Evolutionary conservation across 2,329 filamentous ascomycete species (phyloP), one percentile per base, ranked within the genome.

Genomic region (Hypomyces rosellus): DNA sequence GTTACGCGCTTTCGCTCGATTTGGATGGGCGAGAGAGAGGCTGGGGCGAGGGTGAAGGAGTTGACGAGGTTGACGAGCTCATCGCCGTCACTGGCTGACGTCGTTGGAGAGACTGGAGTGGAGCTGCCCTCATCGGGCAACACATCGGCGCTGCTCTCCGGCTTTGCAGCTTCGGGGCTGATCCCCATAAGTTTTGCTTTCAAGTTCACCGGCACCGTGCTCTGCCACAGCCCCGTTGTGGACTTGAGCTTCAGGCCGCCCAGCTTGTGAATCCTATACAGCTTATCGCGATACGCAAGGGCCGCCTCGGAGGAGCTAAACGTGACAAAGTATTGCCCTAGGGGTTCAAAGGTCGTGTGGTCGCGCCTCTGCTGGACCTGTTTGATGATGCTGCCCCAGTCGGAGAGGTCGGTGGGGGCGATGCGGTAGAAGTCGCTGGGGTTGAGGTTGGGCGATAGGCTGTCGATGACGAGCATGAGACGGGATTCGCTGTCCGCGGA

Each of bases 361-460:
- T 88, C 75, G 54, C 85, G 82, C 42, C 76, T 78, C 54, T 86
- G 86, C 20, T 87, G 76, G 37, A 86, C 77, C 66, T 81, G 79
- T 37, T 74, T 68, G 51, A 89, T 81, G 25, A 81, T 80, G 49
- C 74, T 75, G 9, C 78, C 74, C 86, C 87, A 90, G 38, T 77
- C 77, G 54, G 85, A 81, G 34, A 91, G 77, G 57, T 87, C 80
- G 59, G 76, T 78, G 1, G 77, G 77, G 5, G 81, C 75, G 15
- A 90, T 67, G 49, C 86, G 82, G 55, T 81, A 76, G 66, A 92
- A 91, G 68, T 92, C 88, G 56, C 77, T 78, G 58, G 84, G 78
- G 16, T 74, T 72, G 40, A 91, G 74, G 16, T 78, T 75, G 50
- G 74, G 75, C 59, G 78, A 81, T 6, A 80, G 75, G 37, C 80